Conservation (phyloP, 352 stramenopile genomes). For the Phytopythium montanum region DNA sequence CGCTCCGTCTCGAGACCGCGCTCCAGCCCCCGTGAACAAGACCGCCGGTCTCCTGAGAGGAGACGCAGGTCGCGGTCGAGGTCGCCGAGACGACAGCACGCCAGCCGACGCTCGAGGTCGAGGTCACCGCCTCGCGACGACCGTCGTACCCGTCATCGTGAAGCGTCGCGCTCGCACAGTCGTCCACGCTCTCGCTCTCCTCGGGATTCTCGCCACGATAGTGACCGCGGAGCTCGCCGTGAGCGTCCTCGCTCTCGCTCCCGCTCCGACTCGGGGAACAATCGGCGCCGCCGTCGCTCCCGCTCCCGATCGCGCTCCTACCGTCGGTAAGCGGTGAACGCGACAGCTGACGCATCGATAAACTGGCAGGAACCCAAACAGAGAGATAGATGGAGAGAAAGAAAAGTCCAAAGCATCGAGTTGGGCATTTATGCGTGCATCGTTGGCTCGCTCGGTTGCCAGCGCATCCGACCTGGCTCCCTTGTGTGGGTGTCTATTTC, state of each 20-base stretch:
- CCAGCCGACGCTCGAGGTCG: constrained; percentile 11
- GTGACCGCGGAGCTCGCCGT: neutral
- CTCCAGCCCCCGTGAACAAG: constrained; percentile 7
- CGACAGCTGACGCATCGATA: neutral
- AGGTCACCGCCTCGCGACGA: neutral
- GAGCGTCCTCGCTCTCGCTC: constrained; percentile 4
- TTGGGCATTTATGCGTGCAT: neutral
- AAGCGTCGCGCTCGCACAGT: constrained; percentile 14
- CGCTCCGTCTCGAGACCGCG: constrained; percentile 7
- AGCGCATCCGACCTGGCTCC: neutral
- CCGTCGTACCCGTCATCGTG: constrained; percentile 7
- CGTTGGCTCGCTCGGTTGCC: neutral
- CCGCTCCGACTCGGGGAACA: constrained; percentile 1
- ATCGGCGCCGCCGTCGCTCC: constrained; percentile 1
- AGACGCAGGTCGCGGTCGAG: constrained; percentile 12
- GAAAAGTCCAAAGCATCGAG: neutral
- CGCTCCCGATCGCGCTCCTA: constrained; percentile 5
- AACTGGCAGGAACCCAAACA: too few relatives aligned
- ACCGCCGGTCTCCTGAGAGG: neutral
- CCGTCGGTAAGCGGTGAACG: neutral
- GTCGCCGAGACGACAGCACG: constrained; percentile 9
- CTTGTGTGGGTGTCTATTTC: constrained; percentile 29
- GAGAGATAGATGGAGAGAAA: too few relatives aligned
- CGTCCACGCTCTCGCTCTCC: constrained; percentile 1
- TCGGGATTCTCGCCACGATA: constrained; percentile 2